Percentiles rank a stretch among this genome's conserved stretches.
Evolutionary conservation across 129 eudicot species (phyloP).

Genomic region (Calendula officinalis): DNA sequence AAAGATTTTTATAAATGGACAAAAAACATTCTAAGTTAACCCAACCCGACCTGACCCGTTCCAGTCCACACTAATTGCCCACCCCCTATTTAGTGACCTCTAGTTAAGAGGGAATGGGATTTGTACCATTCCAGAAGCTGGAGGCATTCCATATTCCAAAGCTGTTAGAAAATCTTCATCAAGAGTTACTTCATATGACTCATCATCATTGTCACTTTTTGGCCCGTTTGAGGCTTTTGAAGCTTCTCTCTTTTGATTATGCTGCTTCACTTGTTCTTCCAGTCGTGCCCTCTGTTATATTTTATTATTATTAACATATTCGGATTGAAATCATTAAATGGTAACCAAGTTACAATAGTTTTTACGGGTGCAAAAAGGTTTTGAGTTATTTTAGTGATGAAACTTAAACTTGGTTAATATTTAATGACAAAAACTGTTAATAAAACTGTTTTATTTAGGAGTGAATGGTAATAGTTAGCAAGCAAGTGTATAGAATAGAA

Average conservation of each 20-base stretch:
- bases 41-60: neutral
- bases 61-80: neutral
- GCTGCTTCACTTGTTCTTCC: constrained; percentile 95
- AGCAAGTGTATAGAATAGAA: neutral
- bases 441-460: too few relatives aligned
- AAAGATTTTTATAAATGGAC: neutral
- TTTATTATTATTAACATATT: neutral
- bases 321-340: constrained; percentile 2
- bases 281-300: constrained; percentile 64
- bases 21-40: neutral
- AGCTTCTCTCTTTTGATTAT: constrained; percentile 56
- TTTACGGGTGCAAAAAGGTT: too few relatives aligned
- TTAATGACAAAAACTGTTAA: too few relatives aligned
- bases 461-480: neutral
- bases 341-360: neutral
- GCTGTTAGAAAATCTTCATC: constrained; percentile 97
- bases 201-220: constrained; percentile 46
- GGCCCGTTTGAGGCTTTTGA: constrained; percentile 34
- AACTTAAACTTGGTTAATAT: too few relatives aligned
- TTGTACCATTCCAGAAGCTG: constrained; percentile 98
- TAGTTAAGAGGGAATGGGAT: constrained; percentile 1
- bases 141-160: constrained; percentile 98
- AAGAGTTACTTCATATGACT: constrained; percentile 73
- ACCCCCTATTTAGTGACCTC: neutral
- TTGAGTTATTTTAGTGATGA: too few relatives aligned